Evolutionary conservation across 2,329 filamentous ascomycete species (phyloP), one percentile per base, ranked within the genome.

Genomic region (Colletotrichum viniferum): DNA sequence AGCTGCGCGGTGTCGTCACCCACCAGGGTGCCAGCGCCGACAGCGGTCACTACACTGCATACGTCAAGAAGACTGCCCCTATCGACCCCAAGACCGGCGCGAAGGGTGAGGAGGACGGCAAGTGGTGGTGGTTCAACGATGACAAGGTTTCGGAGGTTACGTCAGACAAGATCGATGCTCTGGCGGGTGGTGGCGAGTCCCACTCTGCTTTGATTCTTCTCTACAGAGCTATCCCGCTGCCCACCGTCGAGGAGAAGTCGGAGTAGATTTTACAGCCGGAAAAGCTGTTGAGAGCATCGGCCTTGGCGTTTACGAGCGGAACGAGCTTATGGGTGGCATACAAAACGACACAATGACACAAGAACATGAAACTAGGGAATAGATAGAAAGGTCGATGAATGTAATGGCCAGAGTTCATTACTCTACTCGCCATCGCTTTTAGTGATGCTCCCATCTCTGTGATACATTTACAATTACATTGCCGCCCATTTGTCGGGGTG

Each of bases 81-180:
- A 86, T 95, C 73, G 94, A 97, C 79, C 89, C 93, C 18, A 92
- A 92, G 81, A 95, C 93, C 24, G 95, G 95, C 78, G 95, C 95
- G 87, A 88, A 92, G 80, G 92, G 91, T 69, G 92, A 94, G 81
- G 95, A 98, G 82, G 95, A 98, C 82, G 96, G 95, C 79, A 98
- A 96, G 81, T 99, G 97, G 97, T 99, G 97, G 96, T 99, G 97
- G 96, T 99, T 99, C 90, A 98, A 99, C 84, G 97, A 99, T 81
- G 96, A 99, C 83, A 97, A 96, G 87, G 97, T 99, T 38, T 92
- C 94, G 16, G 97, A 99, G 87, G 97, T 99, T 32, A 92, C 95
- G 18, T 88, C 92, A 30, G 96, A 98, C 80, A 97, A 98, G 88
- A 97, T 99, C 78, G 94, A 96, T 82, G 94, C 93, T 5, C 90